phyloP scores from a whole-genome alignment of 768 basidiomycete species.

The Rhizopogon rudus region DNA sequence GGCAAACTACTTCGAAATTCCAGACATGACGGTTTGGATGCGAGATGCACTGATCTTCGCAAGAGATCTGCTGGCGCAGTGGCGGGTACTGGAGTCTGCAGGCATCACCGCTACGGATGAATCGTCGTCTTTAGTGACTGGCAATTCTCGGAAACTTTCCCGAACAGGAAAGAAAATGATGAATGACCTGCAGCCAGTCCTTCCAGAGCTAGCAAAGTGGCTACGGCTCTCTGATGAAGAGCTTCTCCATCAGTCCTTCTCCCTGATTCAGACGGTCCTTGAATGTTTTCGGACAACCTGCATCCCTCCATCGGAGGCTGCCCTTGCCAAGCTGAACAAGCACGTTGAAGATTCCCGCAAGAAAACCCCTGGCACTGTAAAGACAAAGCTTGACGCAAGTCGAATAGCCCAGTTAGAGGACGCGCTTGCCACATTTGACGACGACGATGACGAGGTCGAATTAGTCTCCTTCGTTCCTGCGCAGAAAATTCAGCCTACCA shows the following conservation, averaged over 20 bases:
- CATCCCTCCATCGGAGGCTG: constrained; percentile 48
- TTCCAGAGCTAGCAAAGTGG: constrained; percentile 82
- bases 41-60: constrained; percentile 95
- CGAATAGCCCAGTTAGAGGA: constrained; percentile 65
- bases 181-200: constrained; percentile 66
- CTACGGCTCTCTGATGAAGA: constrained; percentile 90
- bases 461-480: constrained; percentile 35
- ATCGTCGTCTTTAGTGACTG: constrained; percentile 14
- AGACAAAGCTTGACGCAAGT: constrained; percentile 47
- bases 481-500: constrained; percentile 3
- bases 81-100: constrained; percentile 74
- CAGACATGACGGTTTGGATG: constrained; percentile 96
- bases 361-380: constrained; percentile 37
- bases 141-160: constrained; percentile 46
- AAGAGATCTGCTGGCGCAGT: constrained; percentile 76
- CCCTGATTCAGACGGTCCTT: constrained; percentile 75
- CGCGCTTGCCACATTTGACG: constrained; percentile 59
- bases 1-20: constrained; percentile 74
- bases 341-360: constrained; percentile 57
- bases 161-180: constrained; percentile 70
- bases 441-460: constrained; percentile 57
- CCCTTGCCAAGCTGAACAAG: constrained; percentile 63
- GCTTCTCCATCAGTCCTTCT: constrained; percentile 82
- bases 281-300: constrained; percentile 65
- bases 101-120: constrained; percentile 19